phyloP scores from a whole-genome alignment of 192 early-diverging fungal genomes.

The Coemansia sp. region DNA sequence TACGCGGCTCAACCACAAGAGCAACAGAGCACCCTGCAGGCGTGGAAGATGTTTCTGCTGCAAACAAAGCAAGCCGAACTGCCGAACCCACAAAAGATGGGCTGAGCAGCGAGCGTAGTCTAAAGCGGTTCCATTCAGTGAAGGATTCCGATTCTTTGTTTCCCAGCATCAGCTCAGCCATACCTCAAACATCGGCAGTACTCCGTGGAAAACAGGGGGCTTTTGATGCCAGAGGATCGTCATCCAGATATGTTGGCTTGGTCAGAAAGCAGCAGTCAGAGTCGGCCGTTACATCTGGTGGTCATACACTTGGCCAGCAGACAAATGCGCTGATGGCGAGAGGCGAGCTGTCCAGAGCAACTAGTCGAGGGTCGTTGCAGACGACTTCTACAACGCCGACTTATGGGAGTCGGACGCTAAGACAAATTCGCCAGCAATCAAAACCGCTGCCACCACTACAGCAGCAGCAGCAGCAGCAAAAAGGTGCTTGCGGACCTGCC shows the following conservation, averaged over 20 bases:
- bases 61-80: neutral
- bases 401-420: neutral
- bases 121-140: conserved; percentile 25
- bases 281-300: neutral
- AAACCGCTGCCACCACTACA: neutral
- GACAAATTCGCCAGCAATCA: conserved; percentile 9
- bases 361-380: neutral
- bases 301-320: conserved; percentile 1
- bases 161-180: neutral
- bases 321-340: conserved; percentile 6
- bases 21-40: neutral
- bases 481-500: neutral
- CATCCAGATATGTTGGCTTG: conserved; percentile 8
- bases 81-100: neutral
- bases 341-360: conserved; percentile 1
- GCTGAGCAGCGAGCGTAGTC: conserved; percentile 5
- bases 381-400: conserved; percentile 2
- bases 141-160: conserved; percentile 11
- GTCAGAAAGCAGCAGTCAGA: conserved; percentile 39
- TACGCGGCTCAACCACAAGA: neutral
- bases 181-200: neutral
- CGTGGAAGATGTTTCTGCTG: neutral
- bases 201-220: neutral
- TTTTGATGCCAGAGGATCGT: conserved; percentile 3
- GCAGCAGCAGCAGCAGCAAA: neutral